Percentiles rank a stretch among this genome's conserved stretches.
Evolutionary conservation across 139 green algal genomes (phyloP).

Genomic region (Ostreobium quekettii): DNA sequence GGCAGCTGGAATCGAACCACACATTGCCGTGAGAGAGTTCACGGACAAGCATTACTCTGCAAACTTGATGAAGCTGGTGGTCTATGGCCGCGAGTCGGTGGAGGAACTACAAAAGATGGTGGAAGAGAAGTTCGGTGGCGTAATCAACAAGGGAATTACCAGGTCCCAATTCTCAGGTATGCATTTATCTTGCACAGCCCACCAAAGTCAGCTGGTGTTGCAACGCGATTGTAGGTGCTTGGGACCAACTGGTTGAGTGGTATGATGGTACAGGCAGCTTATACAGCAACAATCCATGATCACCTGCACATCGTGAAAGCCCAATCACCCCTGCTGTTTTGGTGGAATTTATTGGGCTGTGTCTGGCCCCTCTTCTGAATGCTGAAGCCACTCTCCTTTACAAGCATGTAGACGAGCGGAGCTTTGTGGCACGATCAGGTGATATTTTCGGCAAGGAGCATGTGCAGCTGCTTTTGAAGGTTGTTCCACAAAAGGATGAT

Average conservation of each 20-base stretch:
- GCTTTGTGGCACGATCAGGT: not conserved
- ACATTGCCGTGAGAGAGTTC: slow-evolving; percentile 48
- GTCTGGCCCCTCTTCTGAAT: not conserved
- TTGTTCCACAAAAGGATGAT: slow-evolving; percentile 62
- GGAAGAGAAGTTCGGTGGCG: slow-evolving; percentile 50
- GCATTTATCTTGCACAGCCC: too few relatives aligned
- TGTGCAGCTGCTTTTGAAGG: not conserved
- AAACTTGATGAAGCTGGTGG: slow-evolving; percentile 59
- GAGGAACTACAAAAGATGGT: slow-evolving; percentile 48
- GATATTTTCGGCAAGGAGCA: not conserved
- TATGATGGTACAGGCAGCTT: too few relatives aligned
- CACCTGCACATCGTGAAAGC: too few relatives aligned
- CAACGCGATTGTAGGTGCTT: too few relatives aligned
- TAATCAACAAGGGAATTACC: slow-evolving; percentile 42
- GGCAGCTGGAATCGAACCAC: slow-evolving; percentile 33
- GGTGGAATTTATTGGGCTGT: too few relatives aligned
- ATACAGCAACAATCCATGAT: too few relatives aligned
- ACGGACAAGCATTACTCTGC: slow-evolving; percentile 61
- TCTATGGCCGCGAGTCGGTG: slow-evolving; percentile 40
- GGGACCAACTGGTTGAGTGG: too few relatives aligned
- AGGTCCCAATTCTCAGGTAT: too few relatives aligned
- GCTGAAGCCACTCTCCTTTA: not conserved
- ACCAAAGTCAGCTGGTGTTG: too few relatives aligned
- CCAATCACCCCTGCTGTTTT: too few relatives aligned
- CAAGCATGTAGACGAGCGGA: not conserved